Base-by-base conservation (phyloP, 2,329 filamentous ascomycete genomes). In the Bipolaris gigantea region DNA sequence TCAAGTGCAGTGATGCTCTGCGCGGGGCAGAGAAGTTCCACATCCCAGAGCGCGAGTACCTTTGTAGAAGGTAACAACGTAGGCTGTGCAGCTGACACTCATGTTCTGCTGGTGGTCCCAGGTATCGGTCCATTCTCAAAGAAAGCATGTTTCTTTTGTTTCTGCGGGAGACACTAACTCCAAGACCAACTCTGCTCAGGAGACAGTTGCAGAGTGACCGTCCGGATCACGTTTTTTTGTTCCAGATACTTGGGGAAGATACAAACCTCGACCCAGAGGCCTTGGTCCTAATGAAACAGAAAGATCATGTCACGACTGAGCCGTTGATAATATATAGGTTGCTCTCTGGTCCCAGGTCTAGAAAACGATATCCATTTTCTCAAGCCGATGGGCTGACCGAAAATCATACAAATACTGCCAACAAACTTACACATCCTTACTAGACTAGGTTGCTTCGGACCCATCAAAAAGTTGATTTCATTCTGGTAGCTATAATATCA, bases 41-140 rank as follows among this genome's bases (percentile, higher is more conserved):
- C 13, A 25, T 1, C 33, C 23, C 10, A 19, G 23, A 36, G 21
- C 44, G 21, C 19, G 36, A 21, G 16, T 19, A 36, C 33, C 23
- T 36, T 50, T 34, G 33, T 23, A 50, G 48, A 19, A 41, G 16
- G 38, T 38, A 19, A 43, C 9, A 10, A 5, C 15, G 36, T 46
- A 25, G 43, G 36, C 19, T 35, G 43, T 15, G 21, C 43, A 46
- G 35, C 46, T 44, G 39, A 42, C 48, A 44, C 16, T 44, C 40
- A 38, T 19, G 33, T 36, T 46, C 43, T 46, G 33, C 43, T 46
- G 43, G 43, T 45, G 33, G 43, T 16, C 32, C 43, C 43, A 35
- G 27, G 6, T 18, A 27, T 46, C 30, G 21, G 32, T 25, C 43
- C 13, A 36, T 35, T 46, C 43, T 35, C 19, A 30, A 46, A 32